Base-by-base conservation (phyloP, 2,329 filamentous ascomycete species). In the Monilinia aucupariae region DNA sequence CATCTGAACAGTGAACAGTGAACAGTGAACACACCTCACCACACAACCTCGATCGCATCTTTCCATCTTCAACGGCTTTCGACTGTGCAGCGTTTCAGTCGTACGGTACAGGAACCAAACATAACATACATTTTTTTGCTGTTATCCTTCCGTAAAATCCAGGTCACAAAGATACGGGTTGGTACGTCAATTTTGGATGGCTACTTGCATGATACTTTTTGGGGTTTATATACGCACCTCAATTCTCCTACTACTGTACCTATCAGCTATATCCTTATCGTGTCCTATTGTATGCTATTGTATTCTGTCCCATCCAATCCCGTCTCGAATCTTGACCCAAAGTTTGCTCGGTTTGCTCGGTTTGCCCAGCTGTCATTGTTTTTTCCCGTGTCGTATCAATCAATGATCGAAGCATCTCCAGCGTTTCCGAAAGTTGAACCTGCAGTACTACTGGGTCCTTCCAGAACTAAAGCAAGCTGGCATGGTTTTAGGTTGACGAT, bases 181-280 rank as follows among this genome's bases (percentile, higher is more conserved):
- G 17, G 59, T 62, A 62, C 59, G 13, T 62, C 10, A 41, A 56
- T 55, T 56, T 48, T 49, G 43, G 41, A 39, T 56, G 8, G 41
- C 59, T 62, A 41, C 59, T 62, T 62, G 41, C 59, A 62, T 56
- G 32, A 62, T 48, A 17, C 30, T 56, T 47, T 34, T 54, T 41
- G 32, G 34, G 34, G 34, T n/a, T n/a, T n/a, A n/a, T n/a, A n/a
- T n/a, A n/a, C n/a, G n/a, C n/a, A n/a, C n/a, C n/a, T n/a, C n/a
- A n/a, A n/a, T n/a, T n/a, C n/a, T n/a, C n/a, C n/a, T n/a, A n/a
- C n/a, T n/a, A n/a, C 10, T 22, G n/a, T 41, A 17, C 22, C 39
- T 25, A 50, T 39, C 20, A 22, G 15, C 32, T 45, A 6, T 2
- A 45, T 45, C 41, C 41, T 55, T 32, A 32, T 43, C 37, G 52